These are phyloP conservation scores for Favolaschia claudopus DNA, from an alignment of 768 basidiomycete genomes.

Conservation along the genomic window DNA sequence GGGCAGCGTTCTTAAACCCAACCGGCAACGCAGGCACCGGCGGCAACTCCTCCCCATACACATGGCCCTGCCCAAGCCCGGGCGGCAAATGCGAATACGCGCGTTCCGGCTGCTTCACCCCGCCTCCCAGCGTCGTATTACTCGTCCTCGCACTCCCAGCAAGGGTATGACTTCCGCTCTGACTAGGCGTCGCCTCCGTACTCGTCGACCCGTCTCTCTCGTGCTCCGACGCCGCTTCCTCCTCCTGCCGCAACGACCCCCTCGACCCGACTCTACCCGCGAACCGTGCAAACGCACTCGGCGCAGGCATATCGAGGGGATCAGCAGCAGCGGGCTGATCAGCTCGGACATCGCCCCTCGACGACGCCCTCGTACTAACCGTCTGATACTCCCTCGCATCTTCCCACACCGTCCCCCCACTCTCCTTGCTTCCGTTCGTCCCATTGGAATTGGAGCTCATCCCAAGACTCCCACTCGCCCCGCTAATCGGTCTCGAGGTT, in stretches of 20 bases:
- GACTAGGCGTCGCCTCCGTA: neutral
- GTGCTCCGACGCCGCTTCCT: neutral
- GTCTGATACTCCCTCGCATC: slow-evolving; percentile 27
- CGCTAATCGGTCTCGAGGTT: neutral
- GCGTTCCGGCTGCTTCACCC: slow-evolving; percentile 8
- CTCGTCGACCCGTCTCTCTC: neutral
- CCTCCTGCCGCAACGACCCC: neutral
- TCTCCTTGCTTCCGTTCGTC: slow-evolving; percentile 21
- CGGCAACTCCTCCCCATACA: too few relatives aligned
- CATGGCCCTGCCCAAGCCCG: neutral
- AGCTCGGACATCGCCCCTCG: neutral
- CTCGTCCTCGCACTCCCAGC: too few relatives aligned
- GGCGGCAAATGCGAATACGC: slow-evolving; percentile 22
- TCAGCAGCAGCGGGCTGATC: neutral
- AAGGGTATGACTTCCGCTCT: too few relatives aligned
- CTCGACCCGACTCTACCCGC: slow-evolving; percentile 3
- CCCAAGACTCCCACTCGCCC: slow-evolving; percentile 3
- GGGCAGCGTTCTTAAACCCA: too few relatives aligned
- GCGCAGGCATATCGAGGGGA: slow-evolving; percentile 25
- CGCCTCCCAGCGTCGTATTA: slow-evolving; percentile 1
- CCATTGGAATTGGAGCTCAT: slow-evolving; percentile 18
- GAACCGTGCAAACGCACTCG: slow-evolving; percentile 15
- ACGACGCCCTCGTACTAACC: slow-evolving; percentile 13
- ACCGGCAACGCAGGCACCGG: too few relatives aligned
- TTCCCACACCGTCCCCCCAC: slow-evolving; percentile 26